Evolutionary conservation across 768 basidiomycete species (phyloP), one percentile per base, ranked within the genome.

Genomic region (Hygrophorus pudorinus): DNA sequence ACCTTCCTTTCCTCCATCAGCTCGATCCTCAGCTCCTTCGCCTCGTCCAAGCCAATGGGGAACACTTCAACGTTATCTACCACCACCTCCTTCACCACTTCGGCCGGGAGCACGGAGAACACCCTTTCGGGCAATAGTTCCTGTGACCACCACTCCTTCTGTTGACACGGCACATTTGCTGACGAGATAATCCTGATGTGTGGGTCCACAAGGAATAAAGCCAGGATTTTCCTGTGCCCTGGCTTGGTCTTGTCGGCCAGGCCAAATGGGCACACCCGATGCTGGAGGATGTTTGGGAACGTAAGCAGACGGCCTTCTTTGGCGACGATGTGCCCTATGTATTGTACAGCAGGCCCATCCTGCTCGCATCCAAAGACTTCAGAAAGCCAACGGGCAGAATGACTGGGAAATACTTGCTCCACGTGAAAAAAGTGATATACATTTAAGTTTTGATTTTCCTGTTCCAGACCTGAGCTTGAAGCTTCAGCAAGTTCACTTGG

Each of bases 271-370:
- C 49, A 47, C 3, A 71, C 65, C 17, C 54, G 60, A 48, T 72
- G 67, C 44, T 69, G 68, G 24, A 65, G 56, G 40, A 67, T 51
- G 47, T 70, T 71, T 1, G 69, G 70, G 51, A 68, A 71, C 0
- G 62, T 63, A 33, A 71, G 48, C 11, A 63, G 53, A 6, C 70
- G 57, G 1, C 63, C 64, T 41, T 63, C 58, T 1, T 51, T 51
- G 4, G 68, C 65, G 8, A 56, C 52, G 11, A 72, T 53, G 0
- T 52, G 37, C 0, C 70, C 70, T 5, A 66, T 37, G 10, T 58
- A 40, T 47, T 65, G 60, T 1, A 65, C 46, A 0, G 49, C 47
- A 11, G 57, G 43, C 2, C 45, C 58, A 17, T 53, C 44, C 6
- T 56, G 54, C 16, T 50, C 38, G 21, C 51, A 50, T 17, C 61